Evolutionary conservation across 306 rosid genomes (phyloP).

Genomic region (Trifolium fragiferum): DNA sequence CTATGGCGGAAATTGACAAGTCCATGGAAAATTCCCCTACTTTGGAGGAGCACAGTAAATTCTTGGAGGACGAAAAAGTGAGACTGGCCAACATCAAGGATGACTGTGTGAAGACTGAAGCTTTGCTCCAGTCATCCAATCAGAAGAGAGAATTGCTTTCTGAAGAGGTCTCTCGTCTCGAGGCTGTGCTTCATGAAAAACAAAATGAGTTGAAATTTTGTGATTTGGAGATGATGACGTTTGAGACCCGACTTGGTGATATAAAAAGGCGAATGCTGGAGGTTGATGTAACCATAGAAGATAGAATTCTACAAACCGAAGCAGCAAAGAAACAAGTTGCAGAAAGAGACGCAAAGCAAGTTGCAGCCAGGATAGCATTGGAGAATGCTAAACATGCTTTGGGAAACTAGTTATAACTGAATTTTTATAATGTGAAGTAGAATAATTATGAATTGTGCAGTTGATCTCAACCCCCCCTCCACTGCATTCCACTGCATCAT

Average conservation of each 20-base stretch:
- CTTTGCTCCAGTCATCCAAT: conserved; percentile 24
- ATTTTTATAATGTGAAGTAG: not conserved
- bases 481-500: not conserved
- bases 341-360: conserved; percentile 23
- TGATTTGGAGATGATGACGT: conserved; percentile 26
- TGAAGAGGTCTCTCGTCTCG: conserved; percentile 36
- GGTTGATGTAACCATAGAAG: conserved; percentile 6
- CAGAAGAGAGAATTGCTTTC: conserved; percentile 20
- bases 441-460: not conserved
- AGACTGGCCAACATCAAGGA: conserved; percentile 29
- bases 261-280: conserved; percentile 18
- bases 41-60: conserved; percentile 28
- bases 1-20: conserved; percentile 29
- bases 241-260: conserved; percentile 35
- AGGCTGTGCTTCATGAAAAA: conserved; percentile 37
- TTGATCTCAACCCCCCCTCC: not conserved
- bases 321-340: not conserved
- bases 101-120: conserved; percentile 21
- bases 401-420: conserved; percentile 18
- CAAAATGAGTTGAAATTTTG: conserved; percentile 24
- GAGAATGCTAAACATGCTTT: conserved; percentile 39
- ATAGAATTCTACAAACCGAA: conserved; percentile 11
- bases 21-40: conserved; percentile 34
- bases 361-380: conserved; percentile 35
- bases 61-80: conserved; percentile 35